Percentiles rank a stretch among this genome's conserved stretches.
Conservation (phyloP, 2,329 filamentous ascomycete genomes). For the Trichoderma polysporum region DNA sequence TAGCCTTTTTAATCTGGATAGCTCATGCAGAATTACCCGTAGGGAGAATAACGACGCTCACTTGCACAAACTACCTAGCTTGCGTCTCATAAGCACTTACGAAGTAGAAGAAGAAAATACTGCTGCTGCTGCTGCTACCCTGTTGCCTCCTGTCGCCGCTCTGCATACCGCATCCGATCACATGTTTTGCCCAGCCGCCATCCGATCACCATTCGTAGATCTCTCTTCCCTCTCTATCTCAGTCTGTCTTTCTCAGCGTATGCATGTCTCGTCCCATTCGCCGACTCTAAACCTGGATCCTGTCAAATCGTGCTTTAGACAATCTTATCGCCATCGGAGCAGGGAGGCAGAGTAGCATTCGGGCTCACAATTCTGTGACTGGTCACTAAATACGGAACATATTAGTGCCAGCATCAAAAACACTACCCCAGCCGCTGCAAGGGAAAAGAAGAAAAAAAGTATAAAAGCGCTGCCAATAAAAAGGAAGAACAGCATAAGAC, state of each 20-base stretch:
- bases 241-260: neutral
- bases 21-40: too few species aligned
- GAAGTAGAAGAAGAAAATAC: too few species aligned
- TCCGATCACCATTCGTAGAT: neutral
- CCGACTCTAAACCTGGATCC: neutral
- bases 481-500: neutral
- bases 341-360: neutral
- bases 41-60: too few species aligned
- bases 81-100: neutral
- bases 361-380: neutral
- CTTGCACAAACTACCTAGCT: too few species aligned
- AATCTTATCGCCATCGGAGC: neutral
- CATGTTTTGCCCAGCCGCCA: neutral
- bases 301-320: neutral
- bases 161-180: constrained; percentile 1
- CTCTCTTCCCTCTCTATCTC: neutral
- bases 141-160: too few species aligned
- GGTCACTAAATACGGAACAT: neutral
- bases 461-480: neutral
- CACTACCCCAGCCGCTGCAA: neutral
- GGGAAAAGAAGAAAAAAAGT: neutral
- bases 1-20: too few species aligned
- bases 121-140: neutral
- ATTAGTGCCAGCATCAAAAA: neutral
- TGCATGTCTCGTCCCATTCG: neutral